These are phyloP conservation scores for Blastomyces silverae DNA, from an alignment of 2,329 filamentous ascomycete genomes.

Conservation along the genomic window DNA sequence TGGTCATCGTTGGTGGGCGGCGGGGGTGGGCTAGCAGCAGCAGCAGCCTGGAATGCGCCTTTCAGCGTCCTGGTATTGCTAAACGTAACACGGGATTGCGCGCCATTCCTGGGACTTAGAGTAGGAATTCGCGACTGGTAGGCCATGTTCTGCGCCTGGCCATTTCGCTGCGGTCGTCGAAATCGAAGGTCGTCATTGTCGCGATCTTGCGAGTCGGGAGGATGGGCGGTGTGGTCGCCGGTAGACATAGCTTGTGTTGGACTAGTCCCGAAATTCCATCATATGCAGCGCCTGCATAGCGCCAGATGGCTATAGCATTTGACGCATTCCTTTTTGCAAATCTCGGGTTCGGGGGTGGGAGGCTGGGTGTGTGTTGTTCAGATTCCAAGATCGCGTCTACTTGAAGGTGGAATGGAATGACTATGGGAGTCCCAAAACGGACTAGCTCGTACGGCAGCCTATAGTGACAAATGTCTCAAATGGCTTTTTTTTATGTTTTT, in stretches of 20 bases:
- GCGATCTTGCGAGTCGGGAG: constrained; percentile 24
- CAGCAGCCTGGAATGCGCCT: constrained; percentile 36
- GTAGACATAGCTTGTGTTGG: constrained; percentile 30
- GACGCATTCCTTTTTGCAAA: background rate
- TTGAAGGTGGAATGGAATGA: constrained; percentile 6
- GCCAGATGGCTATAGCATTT: constrained; percentile 9
- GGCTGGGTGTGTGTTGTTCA: constrained; percentile 2
- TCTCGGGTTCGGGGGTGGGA: background rate
- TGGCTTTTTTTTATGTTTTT: too few relatives aligned
- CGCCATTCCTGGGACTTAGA: constrained; percentile 28
- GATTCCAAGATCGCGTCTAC: constrained; percentile 12
- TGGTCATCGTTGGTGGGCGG: constrained; percentile 24
- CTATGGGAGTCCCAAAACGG: constrained; percentile 12
- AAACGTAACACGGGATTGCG: constrained; percentile 29
- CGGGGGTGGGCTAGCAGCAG: constrained; percentile 27
- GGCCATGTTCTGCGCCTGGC: constrained; percentile 27
- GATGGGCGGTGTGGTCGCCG: constrained; percentile 28
- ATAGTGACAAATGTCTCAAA: too few relatives aligned
- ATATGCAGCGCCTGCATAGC: constrained; percentile 11
- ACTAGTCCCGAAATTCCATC: constrained; percentile 9
- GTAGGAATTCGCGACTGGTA: constrained; percentile 28
- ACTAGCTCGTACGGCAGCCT: too few relatives aligned
- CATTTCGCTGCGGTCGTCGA: constrained; percentile 27
- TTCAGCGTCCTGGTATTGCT: constrained; percentile 36
- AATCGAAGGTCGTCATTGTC: constrained; percentile 29